Evolutionary conservation across 768 basidiomycete genomes (phyloP).

Genomic region (Hortiboletus campestris): DNA sequence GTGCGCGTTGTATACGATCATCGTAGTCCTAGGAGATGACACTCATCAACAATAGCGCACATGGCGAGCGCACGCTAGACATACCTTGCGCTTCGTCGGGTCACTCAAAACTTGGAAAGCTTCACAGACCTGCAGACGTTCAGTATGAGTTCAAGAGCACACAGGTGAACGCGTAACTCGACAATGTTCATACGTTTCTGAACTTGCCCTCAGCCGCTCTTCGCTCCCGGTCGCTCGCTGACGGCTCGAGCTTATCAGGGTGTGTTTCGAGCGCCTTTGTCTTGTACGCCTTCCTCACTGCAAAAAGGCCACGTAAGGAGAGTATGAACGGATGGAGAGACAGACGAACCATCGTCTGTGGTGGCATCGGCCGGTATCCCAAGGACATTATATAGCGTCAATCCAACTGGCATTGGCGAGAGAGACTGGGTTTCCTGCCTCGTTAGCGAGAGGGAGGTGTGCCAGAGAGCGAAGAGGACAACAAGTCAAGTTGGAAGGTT

Average conservation of each 20-base stretch:
- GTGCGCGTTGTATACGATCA: constrained; percentile 34
- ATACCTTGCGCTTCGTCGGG: constrained; percentile 51
- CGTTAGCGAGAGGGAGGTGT: not conserved
- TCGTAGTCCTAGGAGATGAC: constrained; percentile 44
- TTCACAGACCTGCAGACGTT: constrained; percentile 50
- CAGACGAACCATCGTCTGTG: constrained; percentile 49
- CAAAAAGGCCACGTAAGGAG: not conserved
- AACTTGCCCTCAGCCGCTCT: constrained; percentile 56
- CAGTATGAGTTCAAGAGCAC: constrained; percentile 15
- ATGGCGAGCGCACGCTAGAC: constrained; percentile 7
- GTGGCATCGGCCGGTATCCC: constrained; percentile 44
- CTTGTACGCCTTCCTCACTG: constrained; percentile 65
- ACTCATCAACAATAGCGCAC: not conserved
- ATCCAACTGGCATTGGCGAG: constrained; percentile 29
- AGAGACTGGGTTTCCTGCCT: not conserved
- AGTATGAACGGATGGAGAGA: not conserved
- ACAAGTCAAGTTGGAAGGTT: not conserved
- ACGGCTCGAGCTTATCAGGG: constrained; percentile 65
- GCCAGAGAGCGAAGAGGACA: not conserved
- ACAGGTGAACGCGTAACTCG: constrained; percentile 23
- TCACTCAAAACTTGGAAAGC: constrained; percentile 63
- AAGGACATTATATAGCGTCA: constrained; percentile 44
- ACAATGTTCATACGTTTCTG: constrained; percentile 46
- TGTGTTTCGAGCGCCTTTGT: constrained; percentile 69
- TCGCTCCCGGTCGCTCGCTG: constrained; percentile 49